Evolutionary conservation across 768 basidiomycete genomes (phyloP), one percentile per base, ranked within the genome.

Genomic region (Mycena polygramma): DNA sequence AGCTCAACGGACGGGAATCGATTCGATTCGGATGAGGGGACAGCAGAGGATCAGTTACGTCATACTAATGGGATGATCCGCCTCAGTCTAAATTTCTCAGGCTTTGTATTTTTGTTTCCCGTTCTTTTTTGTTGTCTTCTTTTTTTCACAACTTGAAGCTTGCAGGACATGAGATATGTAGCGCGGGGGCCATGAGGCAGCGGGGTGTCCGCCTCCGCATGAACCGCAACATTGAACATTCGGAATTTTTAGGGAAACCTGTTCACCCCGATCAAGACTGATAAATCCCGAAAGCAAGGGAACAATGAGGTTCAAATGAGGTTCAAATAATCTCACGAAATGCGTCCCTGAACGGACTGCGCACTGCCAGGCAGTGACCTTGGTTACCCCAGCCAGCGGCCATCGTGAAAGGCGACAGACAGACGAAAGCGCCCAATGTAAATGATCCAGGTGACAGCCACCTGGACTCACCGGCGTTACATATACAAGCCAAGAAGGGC

Each of bases 231-330:
- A 30, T 30, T 30, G 3, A 30, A 30, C 30, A 30, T 30, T 30
- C 30, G 30, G 30, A 30, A 30, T 30, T 30, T 30, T 30, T 30
- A 30, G 30, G 30, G 3, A 30, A n/a, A n/a, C n/a, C n/a, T 6
- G 30, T 30, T 30, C 30, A 30, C 11, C 41, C 20, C 11, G 22
- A 54, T 58, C 35, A 26, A 54, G 54, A 14, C 19, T 54, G 8
- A 36, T 1, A 20, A 49, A 17, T 22, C 17, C 7, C 20, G n/a
- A 57, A 54, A 54, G 68, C 51, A 54, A 60, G 63, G 63, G 35
- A 39, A 51, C 69, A 65, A 65, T 51, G 69, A 66, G 64, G 64
- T 24, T 9, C 37, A 30, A 30, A 30, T 30, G 30, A 30, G 30
- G 30, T 30, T 30, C 30, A 30, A 30, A n/a, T 24, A 36, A 7